phyloP scores from a whole-genome alignment of 495 filamentous ascomycete species.

The Echria macrotheca region DNA sequence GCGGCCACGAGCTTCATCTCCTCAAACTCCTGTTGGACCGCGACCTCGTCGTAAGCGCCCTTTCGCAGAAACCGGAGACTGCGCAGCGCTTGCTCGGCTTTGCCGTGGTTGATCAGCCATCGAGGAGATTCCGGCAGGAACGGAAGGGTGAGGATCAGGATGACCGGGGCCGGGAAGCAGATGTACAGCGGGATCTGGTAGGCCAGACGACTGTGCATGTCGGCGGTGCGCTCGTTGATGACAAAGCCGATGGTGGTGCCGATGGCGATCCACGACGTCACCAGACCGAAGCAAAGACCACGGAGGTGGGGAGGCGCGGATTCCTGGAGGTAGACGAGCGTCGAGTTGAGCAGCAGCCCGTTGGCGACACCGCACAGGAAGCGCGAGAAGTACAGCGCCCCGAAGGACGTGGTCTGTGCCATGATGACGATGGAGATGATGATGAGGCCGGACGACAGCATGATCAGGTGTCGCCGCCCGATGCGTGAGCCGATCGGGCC shows the following conservation, averaged over 20 bases:
- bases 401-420: slow-evolving; percentile 1
- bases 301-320: neutral
- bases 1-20: slow-evolving; percentile 6
- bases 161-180: slow-evolving; percentile 46
- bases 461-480: neutral
- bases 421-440: slow-evolving; percentile 1
- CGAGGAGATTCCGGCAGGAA: slow-evolving; percentile 58
- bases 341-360: slow-evolving; percentile 7
- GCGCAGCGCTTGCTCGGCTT: slow-evolving; percentile 5
- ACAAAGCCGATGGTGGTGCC: slow-evolving; percentile 2
- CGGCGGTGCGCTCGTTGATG: slow-evolving; percentile 51
- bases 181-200: slow-evolving; percentile 54
- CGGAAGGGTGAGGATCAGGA: slow-evolving; percentile 45
- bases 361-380: slow-evolving; percentile 7
- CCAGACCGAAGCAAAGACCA: slow-evolving; percentile 5
- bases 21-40: slow-evolving; percentile 9
- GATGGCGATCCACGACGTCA: slow-evolving; percentile 7
- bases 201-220: slow-evolving; percentile 34
- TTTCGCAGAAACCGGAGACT: slow-evolving; percentile 6
- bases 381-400: slow-evolving; percentile 3
- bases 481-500: slow-evolving; percentile 6
- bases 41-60: slow-evolving; percentile 6
- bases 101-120: slow-evolving; percentile 8
- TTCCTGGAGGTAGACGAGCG: slow-evolving; percentile 8
- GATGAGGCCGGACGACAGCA: neutral